These are phyloP conservation scores for Phytophthora aleatoria DNA, from an alignment of 352 stramenopile genomes.

Conservation along the genomic window DNA sequence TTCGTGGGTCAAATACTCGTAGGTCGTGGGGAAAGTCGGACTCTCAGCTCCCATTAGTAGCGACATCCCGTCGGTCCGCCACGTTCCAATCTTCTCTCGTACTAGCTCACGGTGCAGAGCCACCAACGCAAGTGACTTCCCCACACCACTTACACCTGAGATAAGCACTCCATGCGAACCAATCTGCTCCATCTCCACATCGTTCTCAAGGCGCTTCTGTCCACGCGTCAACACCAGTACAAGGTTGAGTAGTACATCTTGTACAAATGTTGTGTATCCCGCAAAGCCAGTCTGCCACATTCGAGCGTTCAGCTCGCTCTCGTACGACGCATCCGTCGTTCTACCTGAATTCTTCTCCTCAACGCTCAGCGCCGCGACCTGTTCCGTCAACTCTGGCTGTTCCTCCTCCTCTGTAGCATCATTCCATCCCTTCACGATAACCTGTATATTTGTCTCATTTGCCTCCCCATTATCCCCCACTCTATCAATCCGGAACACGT, in stretches of 20 bases:
- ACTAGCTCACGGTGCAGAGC: constrained; percentile 33
- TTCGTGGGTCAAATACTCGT: constrained; percentile 59
- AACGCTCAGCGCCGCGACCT: constrained; percentile 26
- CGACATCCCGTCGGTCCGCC: constrained; percentile 43
- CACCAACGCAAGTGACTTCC: constrained; percentile 61
- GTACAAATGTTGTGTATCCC: constrained; percentile 57
- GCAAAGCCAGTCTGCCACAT: constrained; percentile 46
- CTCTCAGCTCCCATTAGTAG: constrained; percentile 63
- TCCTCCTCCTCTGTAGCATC: constrained; percentile 3
- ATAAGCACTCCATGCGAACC: constrained; percentile 44
- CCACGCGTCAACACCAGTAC: constrained; percentile 45
- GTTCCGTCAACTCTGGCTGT: constrained; percentile 15
- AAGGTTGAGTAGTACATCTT: constrained; percentile 62
- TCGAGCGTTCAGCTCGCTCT: constrained; percentile 31
- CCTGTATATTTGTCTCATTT: background rate
- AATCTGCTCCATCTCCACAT: constrained; percentile 58
- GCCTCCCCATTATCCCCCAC: constrained; percentile 9
- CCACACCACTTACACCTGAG: constrained; percentile 65
- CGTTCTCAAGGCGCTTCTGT: constrained; percentile 20
- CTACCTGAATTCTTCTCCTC: constrained; percentile 14
- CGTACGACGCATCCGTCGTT: constrained; percentile 10
- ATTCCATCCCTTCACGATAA: constrained; percentile 31
- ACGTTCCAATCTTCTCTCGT: constrained; percentile 31
- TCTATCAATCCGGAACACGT: constrained; percentile 45
- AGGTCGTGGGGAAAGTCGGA: constrained; percentile 47